These are phyloP conservation scores for Cercospora zeae-maydis DNA, from an alignment of 2,329 filamentous ascomycete genomes.

Conservation along the genomic window DNA sequence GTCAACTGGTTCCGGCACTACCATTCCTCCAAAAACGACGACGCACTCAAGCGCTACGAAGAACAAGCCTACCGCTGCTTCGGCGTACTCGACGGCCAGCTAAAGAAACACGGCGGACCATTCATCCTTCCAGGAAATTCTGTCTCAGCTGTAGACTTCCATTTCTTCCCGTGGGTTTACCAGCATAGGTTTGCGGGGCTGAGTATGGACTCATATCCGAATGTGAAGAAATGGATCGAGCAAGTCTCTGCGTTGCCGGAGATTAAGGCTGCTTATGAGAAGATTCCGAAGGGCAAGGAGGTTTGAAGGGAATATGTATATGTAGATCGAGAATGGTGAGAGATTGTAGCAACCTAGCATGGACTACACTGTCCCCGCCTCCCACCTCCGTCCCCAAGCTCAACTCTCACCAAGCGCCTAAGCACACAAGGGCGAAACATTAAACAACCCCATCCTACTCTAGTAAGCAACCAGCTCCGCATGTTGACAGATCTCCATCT, in stretches of 20 bases:
- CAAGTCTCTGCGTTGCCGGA: constrained; percentile 38
- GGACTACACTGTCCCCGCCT: neutral
- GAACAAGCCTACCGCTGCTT: constrained; percentile 44
- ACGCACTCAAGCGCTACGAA: constrained; percentile 41
- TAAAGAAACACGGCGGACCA: constrained; percentile 38
- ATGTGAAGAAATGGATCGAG: constrained; percentile 41
- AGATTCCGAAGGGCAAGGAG: constrained; percentile 32
- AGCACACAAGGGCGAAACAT: too few relatives aligned
- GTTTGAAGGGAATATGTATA: neutral
- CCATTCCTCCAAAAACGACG: constrained; percentile 41
- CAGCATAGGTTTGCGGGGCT: constrained; percentile 40
- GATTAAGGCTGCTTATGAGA: constrained; percentile 43
- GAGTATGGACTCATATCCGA: constrained; percentile 41
- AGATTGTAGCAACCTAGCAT: neutral
- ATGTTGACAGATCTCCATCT: neutral
- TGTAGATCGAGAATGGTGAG: neutral
- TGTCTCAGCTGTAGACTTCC: constrained; percentile 41
- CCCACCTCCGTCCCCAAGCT: neutral
- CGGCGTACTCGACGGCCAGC: constrained; percentile 42
- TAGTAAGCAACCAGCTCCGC: neutral
- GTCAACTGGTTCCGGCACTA: constrained; percentile 44
- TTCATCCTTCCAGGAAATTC: constrained; percentile 39
- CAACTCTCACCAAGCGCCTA: neutral
- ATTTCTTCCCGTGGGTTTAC: constrained; percentile 44
- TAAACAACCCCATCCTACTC: neutral